Base-by-base conservation (phyloP, 1,284 basidiomycete genomes). In the Prillingera fragicola region DNA sequence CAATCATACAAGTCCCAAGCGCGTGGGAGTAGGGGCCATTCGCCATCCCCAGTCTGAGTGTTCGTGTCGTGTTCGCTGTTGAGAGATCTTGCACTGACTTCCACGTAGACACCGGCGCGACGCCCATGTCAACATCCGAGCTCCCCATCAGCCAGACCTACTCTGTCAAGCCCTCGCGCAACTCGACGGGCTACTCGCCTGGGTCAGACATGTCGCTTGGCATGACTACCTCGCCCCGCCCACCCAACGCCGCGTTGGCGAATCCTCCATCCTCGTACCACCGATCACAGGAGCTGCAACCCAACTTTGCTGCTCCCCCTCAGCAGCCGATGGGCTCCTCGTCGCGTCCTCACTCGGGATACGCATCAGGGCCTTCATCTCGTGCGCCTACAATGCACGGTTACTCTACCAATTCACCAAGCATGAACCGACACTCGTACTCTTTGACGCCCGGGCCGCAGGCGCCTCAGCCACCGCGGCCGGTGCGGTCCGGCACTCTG, bases 1-100 rank as follows among this genome's bases (percentile, higher is more conserved):
- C 18, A 49, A 50, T 42, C 60, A 60, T 36, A 66, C 62, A 17
- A 62, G 59, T 46, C 65, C 65, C 3, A 66, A 66, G 46, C 50
- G 50, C 28, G 23, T 48, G 46, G 50, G 50, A n/a, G 41, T 42
- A n/a, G 55, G 56, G 39, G 62, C 67, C 38, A 71, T 71, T 25
- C 59, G 63, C 33, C 69, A 71, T 62, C 69, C 69, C 9, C 69
- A 71, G 41, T 52, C 58, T 17, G 54, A 58, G 28, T 70, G 69
- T 71, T 37, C 59, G 69, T 63, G 17, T 13, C 26, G 34, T 23
- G n/a, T 36, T 37, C 29, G 25, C 24, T 5, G 7, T 28, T 24
- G 34, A 38, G 21, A 33, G 38, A 8, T 25, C 32, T 17, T 33
- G 40, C 40, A 40, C 42, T 49, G 37, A 43, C 40, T 22, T 38